Conservation (phyloP, 2,329 filamentous ascomycete species). For the Paecilomyces formosus region DNA sequence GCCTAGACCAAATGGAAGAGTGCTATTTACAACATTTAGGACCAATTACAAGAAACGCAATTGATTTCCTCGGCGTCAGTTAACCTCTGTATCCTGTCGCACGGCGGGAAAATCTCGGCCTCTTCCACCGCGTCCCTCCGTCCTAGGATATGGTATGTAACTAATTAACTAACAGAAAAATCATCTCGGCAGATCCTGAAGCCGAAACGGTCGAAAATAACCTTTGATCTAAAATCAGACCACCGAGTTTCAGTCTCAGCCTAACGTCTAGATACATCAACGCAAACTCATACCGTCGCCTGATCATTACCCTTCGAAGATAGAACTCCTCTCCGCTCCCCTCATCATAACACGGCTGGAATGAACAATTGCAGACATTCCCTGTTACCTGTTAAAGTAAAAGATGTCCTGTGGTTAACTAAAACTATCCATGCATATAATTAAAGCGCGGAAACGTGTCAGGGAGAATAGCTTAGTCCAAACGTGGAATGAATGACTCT, state of each 20-base stretch:
- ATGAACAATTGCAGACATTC: too few species aligned
- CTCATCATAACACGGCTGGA: too few species aligned
- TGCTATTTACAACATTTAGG: not conserved
- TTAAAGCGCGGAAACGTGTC: too few species aligned
- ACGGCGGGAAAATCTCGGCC: not conserved
- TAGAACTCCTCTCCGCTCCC: too few species aligned
- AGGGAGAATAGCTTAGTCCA: too few species aligned
- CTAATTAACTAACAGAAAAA: not conserved
- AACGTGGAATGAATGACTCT: too few species aligned
- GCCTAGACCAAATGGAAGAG: not conserved
- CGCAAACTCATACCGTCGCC: not conserved
- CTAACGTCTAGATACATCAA: not conserved
- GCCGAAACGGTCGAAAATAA: not conserved
- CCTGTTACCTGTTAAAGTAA: too few species aligned
- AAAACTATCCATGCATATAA: too few species aligned
- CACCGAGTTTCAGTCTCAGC: not conserved
- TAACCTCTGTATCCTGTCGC: not conserved
- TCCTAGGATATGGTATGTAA: not conserved
- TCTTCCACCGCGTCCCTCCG: not conserved
- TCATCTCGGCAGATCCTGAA: not conserved
- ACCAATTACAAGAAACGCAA: not conserved
- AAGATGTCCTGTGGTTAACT: too few species aligned
- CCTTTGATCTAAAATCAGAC: not conserved
- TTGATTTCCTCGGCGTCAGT: not conserved
- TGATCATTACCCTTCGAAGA: too few species aligned